Evolutionary conservation across 148 eudicot genomes (phyloP).

Genomic region (Oxyria digyna): DNA sequence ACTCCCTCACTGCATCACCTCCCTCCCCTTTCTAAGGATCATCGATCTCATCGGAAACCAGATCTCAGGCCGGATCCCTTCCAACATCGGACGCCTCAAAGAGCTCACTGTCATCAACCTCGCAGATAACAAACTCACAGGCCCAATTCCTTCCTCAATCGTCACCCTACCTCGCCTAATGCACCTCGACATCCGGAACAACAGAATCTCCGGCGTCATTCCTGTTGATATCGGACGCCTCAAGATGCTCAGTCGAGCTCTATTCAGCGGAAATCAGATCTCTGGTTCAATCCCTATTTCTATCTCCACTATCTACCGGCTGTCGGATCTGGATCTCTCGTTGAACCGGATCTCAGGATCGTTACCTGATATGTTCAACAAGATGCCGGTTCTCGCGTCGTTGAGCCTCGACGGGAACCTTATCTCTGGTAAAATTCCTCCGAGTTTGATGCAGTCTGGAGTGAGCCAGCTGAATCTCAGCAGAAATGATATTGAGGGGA

Average conservation of each 20-base stretch:
- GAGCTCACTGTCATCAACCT: slow-evolving; percentile 27
- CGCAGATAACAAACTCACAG: slow-evolving; percentile 33
- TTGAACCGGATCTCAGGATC: slow-evolving; percentile 42
- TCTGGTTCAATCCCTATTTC: slow-evolving; percentile 48
- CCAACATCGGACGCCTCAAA: slow-evolving; percentile 38
- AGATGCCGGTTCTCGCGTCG: slow-evolving; percentile 30
- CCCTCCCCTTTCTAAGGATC: slow-evolving; percentile 38
- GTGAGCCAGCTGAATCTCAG: slow-evolving; percentile 76
- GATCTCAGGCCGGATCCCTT: slow-evolving; percentile 51
- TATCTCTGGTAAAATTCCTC: slow-evolving; percentile 27
- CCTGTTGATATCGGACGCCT: slow-evolving; percentile 51
- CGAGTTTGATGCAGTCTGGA: slow-evolving; percentile 25
- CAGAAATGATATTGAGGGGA: slow-evolving; percentile 55
- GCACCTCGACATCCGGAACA: slow-evolving; percentile 27
- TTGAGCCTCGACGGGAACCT: slow-evolving; percentile 52
- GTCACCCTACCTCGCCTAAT: slow-evolving; percentile 30
- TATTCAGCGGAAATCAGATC: slow-evolving; percentile 47
- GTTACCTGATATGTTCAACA: slow-evolving; percentile 49
- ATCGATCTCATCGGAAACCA: slow-evolving; percentile 65
- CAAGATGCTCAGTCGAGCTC: slow-evolving; percentile 31
- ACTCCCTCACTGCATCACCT: slow-evolving; percentile 47
- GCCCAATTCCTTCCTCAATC: slow-evolving; percentile 47
- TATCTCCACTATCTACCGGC: slow-evolving; percentile 33
- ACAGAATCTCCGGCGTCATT: slow-evolving; percentile 32
- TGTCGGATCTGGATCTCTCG: slow-evolving; percentile 34